Conservation (phyloP, 2,329 filamentous ascomycete species). For the Microdochium paspali region DNA sequence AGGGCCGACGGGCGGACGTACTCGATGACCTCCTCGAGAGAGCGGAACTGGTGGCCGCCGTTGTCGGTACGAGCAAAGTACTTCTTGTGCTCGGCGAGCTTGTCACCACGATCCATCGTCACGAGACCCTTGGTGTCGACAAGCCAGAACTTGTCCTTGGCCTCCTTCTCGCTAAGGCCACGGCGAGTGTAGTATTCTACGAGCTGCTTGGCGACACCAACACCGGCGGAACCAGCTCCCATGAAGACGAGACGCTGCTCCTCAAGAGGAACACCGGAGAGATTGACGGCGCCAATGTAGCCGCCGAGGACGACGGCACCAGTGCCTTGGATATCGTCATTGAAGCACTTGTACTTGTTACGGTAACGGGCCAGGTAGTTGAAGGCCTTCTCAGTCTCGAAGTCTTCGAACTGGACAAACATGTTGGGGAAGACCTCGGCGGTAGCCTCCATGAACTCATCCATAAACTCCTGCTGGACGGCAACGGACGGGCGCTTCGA, state of each 20-base stretch:
- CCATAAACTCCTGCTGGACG: conserved; percentile 85
- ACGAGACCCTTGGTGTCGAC: conserved; percentile 96
- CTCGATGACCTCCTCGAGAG: conserved; percentile 83
- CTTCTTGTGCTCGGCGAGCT: conserved; percentile 82
- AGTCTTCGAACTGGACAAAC: conserved; percentile 92
- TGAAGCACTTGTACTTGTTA: conserved; percentile 88
- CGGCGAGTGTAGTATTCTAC: conserved; percentile 94
- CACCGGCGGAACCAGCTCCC: conserved; percentile 89
- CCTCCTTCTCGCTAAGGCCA: conserved; percentile 79
- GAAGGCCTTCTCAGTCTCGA: conserved; percentile 89
- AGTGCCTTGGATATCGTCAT: conserved; percentile 96
- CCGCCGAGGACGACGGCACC: conserved; percentile 86
- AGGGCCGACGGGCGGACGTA: conserved; percentile 92
- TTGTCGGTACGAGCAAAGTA: conserved; percentile 59
- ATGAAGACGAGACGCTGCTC: conserved; percentile 95
- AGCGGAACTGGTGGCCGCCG: conserved; percentile 61
- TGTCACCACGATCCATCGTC: conserved; percentile 85
- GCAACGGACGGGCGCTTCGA: conserved; percentile 68
- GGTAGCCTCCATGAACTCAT: conserved; percentile 91
- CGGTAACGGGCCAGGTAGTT: conserved; percentile 86
- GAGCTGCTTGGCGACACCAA: conserved; percentile 95
- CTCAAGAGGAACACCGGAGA: conserved; percentile 74
- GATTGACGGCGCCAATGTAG: conserved; percentile 66
- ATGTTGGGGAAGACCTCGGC: conserved; percentile 60
- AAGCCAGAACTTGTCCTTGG: conserved; percentile 89